Base-by-base conservation (phyloP, 441 rosid species). In the Bocquillonia castaneifolia region DNA sequence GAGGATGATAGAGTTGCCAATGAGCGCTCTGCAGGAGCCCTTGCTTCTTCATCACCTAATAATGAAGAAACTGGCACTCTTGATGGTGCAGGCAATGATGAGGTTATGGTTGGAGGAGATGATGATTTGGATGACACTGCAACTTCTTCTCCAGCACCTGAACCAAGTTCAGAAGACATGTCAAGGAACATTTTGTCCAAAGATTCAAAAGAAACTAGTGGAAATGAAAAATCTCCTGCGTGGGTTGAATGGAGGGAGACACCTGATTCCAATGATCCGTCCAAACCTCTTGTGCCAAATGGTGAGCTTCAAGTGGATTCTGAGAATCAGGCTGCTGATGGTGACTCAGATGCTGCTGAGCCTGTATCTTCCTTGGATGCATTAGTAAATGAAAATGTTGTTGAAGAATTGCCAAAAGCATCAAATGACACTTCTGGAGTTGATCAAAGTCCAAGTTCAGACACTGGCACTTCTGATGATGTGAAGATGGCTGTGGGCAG, bases 241-340 rank as follows among this genome's bases (percentile, higher is more conserved):
- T 88, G 96, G 97, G 97, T 93, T 54, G 97, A 93, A 68, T 90
- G 96, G 98, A 82, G 91, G 77, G 96, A 89, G 79, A 86, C 83
- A 50, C 83, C 85, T 0, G 92, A 85, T 69, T 65, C 82, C 59
- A 69, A 67, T 66, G 83, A 80, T 51, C 81, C 84, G 67, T 67
- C 78, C 12, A 71, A 67, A 77, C 64, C 82, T 71, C 67, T 68
- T 50, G 50, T 76, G 54, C 74, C 85, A 51, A 86, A 80, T 71
- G 86, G 86, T 34, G 83, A 82, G 72, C 65, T 78, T 56, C 79
- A 76, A 80, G 72, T 68, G 68, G 73, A 77, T 26, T 72, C 76
- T 39, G 75, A 71, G 70, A 75, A 67, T 59, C 48, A 70, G 32
- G 74, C 57, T 64, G 75, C 64, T 68, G 82, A 74, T 66, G 70